Percentiles rank a stretch among this genome's conserved stretches.
These are phyloP conservation scores for Epichloe amarillans DNA, from an alignment of 2,329 filamentous ascomycete genomes.

Conservation along the genomic window DNA sequence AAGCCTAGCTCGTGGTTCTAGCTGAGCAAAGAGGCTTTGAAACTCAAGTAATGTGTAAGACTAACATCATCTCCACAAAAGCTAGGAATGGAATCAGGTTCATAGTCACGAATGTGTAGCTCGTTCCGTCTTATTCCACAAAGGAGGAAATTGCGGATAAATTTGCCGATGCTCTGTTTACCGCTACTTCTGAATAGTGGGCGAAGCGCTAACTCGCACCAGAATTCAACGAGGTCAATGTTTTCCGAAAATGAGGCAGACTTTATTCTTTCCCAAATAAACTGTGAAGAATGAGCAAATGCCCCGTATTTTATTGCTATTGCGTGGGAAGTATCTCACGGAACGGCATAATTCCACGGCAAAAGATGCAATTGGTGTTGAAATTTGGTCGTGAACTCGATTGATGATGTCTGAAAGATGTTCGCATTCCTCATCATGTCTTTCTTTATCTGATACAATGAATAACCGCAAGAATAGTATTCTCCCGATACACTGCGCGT, in stretches of 20 bases:
- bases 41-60: constrained; percentile 63
- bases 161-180: constrained; percentile 51
- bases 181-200: constrained; percentile 52
- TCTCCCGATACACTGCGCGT: constrained; percentile 52
- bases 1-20: constrained; percentile 45
- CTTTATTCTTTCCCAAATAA: constrained; percentile 75
- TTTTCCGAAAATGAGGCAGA: constrained; percentile 37
- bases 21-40: constrained; percentile 52
- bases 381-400: constrained; percentile 29
- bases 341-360: constrained; percentile 56
- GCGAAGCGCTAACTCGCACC: constrained; percentile 61
- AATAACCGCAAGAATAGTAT: constrained; percentile 54
- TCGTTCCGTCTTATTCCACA: constrained; percentile 44
- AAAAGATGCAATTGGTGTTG: constrained; percentile 38
- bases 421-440: constrained; percentile 14
- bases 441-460: constrained; percentile 40
- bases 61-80: constrained; percentile 40
- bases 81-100: constrained; percentile 43
- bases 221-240: constrained; percentile 44
- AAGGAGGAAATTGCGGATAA: constrained; percentile 58
- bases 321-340: constrained; percentile 26
- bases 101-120: constrained; percentile 21
- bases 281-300: constrained; percentile 27
- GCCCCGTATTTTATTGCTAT: too few relatives aligned
- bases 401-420: constrained; percentile 15